phyloP scores from a whole-genome alignment of 257 asterid species.

The Avicennia marina region DNA sequence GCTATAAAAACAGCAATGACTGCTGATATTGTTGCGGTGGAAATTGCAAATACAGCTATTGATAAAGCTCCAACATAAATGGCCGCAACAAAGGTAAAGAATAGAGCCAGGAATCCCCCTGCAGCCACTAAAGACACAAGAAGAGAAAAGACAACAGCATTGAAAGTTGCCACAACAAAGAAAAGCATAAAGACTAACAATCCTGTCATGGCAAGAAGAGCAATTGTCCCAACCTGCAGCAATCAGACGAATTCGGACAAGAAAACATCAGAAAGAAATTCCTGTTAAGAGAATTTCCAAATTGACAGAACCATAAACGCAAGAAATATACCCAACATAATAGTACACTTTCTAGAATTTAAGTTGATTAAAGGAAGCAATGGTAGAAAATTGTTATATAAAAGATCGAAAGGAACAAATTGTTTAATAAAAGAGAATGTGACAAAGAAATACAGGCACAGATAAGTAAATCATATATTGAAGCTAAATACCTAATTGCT shows the following conservation, averaged over 20 bases:
- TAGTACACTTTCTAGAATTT: conserved; percentile 1
- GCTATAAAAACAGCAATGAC: conserved; percentile 50
- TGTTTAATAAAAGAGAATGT: not conserved
- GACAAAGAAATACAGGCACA: not conserved
- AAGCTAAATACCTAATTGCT: not conserved
- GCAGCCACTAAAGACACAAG: conserved; percentile 75
- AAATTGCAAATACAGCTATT: conserved; percentile 50
- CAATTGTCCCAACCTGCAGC: conserved; percentile 67
- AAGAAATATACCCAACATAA: not conserved
- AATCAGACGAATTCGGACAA: not conserved
- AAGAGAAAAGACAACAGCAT: conserved; percentile 72
- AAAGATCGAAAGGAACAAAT: not conserved
- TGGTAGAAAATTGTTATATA: conserved; percentile 1
- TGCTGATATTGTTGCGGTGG: conserved; percentile 48
- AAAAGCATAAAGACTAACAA: conserved; percentile 57
- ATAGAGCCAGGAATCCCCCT: conserved; percentile 85
- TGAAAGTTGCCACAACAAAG: conserved; percentile 66
- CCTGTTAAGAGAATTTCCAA: not conserved
- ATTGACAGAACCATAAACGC: not conserved
- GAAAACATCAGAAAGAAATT: not conserved
- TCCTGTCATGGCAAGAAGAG: conserved; percentile 59
- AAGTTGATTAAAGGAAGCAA: not conserved
- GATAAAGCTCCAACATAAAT: conserved; percentile 63
- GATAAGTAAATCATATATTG: not conserved
- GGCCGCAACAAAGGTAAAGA: conserved; percentile 64